A percentile compares a stretch with the other conserved stretches of the same genome.
These are phyloP conservation scores for Chytriomyces sp. DNA, from an alignment of 192 early-diverging fungal species.

Conservation along the genomic window DNA sequence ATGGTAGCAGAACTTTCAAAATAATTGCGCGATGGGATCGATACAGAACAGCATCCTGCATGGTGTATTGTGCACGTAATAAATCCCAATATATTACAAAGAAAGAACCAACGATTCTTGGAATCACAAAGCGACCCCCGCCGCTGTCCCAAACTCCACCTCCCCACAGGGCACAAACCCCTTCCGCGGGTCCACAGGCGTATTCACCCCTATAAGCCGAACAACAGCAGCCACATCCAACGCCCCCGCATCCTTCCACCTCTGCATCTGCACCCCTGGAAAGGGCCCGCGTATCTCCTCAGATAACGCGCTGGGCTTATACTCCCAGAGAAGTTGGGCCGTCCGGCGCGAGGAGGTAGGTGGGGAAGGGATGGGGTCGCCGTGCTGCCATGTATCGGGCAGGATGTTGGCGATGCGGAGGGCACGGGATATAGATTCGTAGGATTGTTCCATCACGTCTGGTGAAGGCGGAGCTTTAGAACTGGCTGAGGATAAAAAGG, in stretches of 20 bases:
- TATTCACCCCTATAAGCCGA: not conserved
- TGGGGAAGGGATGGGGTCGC: constrained; percentile 22
- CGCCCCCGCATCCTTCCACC: constrained; percentile 18
- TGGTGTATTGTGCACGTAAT: not conserved
- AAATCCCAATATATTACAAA: not conserved
- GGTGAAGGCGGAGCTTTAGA: not conserved
- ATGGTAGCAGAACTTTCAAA: not conserved
- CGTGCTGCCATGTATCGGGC: constrained; percentile 46
- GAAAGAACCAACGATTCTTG: not conserved
- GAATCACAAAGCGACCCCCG: not conserved
- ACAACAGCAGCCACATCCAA: not conserved
- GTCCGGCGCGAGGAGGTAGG: not conserved
- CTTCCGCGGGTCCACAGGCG: not conserved
- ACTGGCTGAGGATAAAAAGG: not conserved
- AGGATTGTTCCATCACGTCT: constrained; percentile 50
- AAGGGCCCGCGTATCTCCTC: constrained; percentile 37
- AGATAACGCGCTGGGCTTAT: constrained; percentile 25
- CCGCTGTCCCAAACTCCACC: too few species aligned
- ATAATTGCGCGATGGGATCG: too few species aligned
- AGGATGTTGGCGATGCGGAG: constrained; percentile 41
- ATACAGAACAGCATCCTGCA: too few species aligned
- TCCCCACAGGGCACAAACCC: too few species aligned
- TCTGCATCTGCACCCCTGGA: constrained; percentile 28
- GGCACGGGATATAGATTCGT: constrained; percentile 50
- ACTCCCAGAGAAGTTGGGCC: constrained; percentile 31